A percentile compares a stretch with the other conserved stretches of the same genome.
Evolutionary conservation across 441 rosid species (phyloP).

Genomic region (Brassica balearica): DNA sequence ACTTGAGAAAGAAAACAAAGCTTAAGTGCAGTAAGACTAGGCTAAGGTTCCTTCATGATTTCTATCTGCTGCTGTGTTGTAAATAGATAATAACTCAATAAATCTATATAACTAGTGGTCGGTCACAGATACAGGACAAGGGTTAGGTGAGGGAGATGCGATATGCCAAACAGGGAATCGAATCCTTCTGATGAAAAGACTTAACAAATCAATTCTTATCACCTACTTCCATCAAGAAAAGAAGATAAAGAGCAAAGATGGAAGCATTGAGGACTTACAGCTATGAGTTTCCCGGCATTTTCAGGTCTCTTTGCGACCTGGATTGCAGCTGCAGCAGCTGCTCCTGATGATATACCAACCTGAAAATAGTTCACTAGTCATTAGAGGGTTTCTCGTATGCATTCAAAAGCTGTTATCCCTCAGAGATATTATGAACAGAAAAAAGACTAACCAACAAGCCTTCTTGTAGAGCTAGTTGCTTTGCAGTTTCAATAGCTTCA

Average conservation of each 20-base stretch:
- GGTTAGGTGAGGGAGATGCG: conserved; percentile 18
- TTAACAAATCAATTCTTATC: conserved; percentile 12
- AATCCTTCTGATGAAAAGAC: conserved; percentile 9
- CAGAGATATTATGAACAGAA: neutral
- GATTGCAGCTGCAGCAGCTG: conserved; percentile 89
- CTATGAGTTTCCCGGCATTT: conserved; percentile 87
- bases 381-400: conserved; percentile 6
- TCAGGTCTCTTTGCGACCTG: conserved; percentile 84
- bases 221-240: neutral
- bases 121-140: conserved; percentile 32
- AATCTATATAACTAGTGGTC: conserved; percentile 5
- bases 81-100: neutral
- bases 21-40: neutral
- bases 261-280: conserved; percentile 55
- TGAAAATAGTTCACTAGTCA: conserved; percentile 37
- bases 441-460: conserved; percentile 85
- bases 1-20: conserved; percentile 3
- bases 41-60: conserved; percentile 3
- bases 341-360: conserved; percentile 99
- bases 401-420: neutral
- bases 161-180: neutral
- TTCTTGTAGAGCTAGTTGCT: conserved; percentile 94
- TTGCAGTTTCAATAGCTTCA: conserved; percentile 94
- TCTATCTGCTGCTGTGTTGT: neutral
- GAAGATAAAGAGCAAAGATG: neutral